phyloP scores from a whole-genome alignment of 306 rosid species.

The Elaeagnus macrophylla region DNA sequence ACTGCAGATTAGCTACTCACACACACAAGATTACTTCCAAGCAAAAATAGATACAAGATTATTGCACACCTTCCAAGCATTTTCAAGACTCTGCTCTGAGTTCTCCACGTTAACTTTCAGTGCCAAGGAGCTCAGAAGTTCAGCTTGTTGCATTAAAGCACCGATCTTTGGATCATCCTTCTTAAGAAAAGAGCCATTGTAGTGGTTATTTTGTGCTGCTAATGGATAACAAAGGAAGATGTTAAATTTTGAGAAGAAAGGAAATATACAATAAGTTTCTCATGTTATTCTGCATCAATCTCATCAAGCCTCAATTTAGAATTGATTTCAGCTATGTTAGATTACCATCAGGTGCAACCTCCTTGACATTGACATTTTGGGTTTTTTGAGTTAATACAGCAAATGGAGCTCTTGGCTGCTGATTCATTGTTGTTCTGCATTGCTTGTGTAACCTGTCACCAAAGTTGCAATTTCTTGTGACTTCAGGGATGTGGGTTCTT shows the following conservation, averaged over 20 bases:
- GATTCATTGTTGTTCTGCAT: slow-evolving; percentile 35
- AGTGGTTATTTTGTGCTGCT: slow-evolving; percentile 50
- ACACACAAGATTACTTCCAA: slow-evolving; percentile 8
- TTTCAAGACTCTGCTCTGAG: slow-evolving; percentile 89
- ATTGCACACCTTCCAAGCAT: slow-evolving; percentile 91
- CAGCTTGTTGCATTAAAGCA: slow-evolving; percentile 91
- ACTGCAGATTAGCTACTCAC: slow-evolving; percentile 3
- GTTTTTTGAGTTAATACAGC: slow-evolving; percentile 73
- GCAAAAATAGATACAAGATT: slow-evolving; percentile 13
- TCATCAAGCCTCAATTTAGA: slow-evolving; percentile 13
- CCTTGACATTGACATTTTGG: slow-evolving; percentile 35
- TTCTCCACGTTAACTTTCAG: slow-evolving; percentile 72
- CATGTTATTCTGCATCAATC: slow-evolving; percentile 17
- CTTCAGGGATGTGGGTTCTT: slow-evolving; percentile 60
- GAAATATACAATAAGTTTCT: slow-evolving; percentile 1
- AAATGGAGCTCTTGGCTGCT: slow-evolving; percentile 65
- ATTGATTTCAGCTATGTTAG: slow-evolving; percentile 9
- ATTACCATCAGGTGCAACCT: slow-evolving; percentile 42
- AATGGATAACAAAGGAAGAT: slow-evolving; percentile 23
- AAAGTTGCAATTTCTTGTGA: slow-evolving; percentile 35
- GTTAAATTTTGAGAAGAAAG: slow-evolving; percentile 4
- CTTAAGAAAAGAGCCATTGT: slow-evolving; percentile 62
- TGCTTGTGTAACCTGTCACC: slow-evolving; percentile 56
- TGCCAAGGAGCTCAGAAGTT: slow-evolving; percentile 79
- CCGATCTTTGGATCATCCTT: slow-evolving; percentile 82